phyloP scores from a whole-genome alignment of 2,329 filamentous ascomycete species.

The Thielaviopsis euricoi region DNA sequence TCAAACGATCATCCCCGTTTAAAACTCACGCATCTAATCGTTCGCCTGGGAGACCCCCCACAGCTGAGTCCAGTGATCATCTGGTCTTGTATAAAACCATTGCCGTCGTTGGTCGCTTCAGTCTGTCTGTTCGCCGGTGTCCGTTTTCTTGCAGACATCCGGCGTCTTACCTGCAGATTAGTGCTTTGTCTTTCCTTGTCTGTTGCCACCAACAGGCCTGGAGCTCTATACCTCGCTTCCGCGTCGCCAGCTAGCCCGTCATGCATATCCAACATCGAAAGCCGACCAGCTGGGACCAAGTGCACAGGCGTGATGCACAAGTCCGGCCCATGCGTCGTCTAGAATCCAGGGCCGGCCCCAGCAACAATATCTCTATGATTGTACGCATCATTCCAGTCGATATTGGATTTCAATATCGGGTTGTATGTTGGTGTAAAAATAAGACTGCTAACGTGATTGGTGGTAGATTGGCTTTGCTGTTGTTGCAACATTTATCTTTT shows the following conservation, averaged over 20 bases:
- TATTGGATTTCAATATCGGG: no score
- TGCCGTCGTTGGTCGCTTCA: neutral
- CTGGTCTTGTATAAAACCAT: no score
- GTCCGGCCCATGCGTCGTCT: neutral
- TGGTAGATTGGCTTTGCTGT: constrained; percentile 9
- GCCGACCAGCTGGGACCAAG: neutral
- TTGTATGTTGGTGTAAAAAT: neutral
- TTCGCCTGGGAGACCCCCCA: neutral
- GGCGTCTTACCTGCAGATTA: neutral
- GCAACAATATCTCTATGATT: constrained; percentile 10
- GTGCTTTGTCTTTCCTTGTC: neutral
- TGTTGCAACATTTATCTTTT: constrained; percentile 7
- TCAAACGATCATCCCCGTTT: neutral
- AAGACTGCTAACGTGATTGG: neutral
- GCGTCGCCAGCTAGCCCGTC: neutral
- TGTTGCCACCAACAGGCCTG: neutral
- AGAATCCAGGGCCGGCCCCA: neutral
- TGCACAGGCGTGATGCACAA: neutral
- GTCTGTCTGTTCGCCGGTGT: neutral
- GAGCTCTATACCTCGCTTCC: neutral
- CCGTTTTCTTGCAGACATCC: neutral
- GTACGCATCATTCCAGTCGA: neutral
- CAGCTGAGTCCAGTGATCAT: neutral
- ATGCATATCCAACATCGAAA: neutral
- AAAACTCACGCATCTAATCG: neutral